A percentile compares a stretch with the other conserved stretches of the same genome.
Evolutionary conservation across 306 rosid species (phyloP).

Genomic region (Canavalia gladiata): DNA sequence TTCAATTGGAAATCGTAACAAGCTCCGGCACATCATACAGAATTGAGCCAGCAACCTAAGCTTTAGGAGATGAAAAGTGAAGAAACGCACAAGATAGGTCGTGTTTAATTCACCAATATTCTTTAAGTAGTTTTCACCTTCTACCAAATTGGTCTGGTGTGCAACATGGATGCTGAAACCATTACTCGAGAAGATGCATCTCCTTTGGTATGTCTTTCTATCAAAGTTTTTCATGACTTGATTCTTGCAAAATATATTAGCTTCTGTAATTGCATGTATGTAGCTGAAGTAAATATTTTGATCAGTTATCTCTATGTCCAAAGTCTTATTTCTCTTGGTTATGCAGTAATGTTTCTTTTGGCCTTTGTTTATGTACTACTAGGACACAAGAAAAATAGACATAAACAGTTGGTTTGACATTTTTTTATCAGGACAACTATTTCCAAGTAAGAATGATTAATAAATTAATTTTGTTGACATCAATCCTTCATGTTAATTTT

Average conservation of each 20-base stretch:
- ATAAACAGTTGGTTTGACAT: not conserved
- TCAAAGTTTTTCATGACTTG: not conserved
- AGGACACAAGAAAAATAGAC: not conserved
- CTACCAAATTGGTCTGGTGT: slow-evolving; percentile 36
- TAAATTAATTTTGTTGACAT: too few species aligned
- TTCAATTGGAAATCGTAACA: slow-evolving; percentile 31
- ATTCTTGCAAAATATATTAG: slow-evolving; percentile 3
- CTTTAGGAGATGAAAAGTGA: slow-evolving; percentile 21
- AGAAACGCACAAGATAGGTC: slow-evolving; percentile 27
- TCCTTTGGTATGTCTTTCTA: slow-evolving; percentile 55
- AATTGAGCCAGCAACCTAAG: slow-evolving; percentile 19
- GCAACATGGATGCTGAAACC: slow-evolving; percentile 62
- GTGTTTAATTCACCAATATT: slow-evolving; percentile 41
- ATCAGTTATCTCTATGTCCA: slow-evolving; percentile 10
- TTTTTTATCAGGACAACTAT: slow-evolving; percentile 25
- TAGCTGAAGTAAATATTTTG: slow-evolving; percentile 1
- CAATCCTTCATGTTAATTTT: too few species aligned
- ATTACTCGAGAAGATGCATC: slow-evolving; percentile 50
- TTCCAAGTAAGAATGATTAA: not conserved
- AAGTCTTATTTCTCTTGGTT: not conserved
- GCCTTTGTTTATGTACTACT: not conserved
- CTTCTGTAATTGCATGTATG: slow-evolving; percentile 7
- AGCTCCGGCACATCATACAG: not conserved
- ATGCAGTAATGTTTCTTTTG: slow-evolving; percentile 3
- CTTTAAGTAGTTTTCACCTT: slow-evolving; percentile 40